Evolutionary conservation across 108 stramenopile species (phyloP), one percentile per base, ranked within the genome.

Genomic region (Schizochytrium sp.): DNA sequence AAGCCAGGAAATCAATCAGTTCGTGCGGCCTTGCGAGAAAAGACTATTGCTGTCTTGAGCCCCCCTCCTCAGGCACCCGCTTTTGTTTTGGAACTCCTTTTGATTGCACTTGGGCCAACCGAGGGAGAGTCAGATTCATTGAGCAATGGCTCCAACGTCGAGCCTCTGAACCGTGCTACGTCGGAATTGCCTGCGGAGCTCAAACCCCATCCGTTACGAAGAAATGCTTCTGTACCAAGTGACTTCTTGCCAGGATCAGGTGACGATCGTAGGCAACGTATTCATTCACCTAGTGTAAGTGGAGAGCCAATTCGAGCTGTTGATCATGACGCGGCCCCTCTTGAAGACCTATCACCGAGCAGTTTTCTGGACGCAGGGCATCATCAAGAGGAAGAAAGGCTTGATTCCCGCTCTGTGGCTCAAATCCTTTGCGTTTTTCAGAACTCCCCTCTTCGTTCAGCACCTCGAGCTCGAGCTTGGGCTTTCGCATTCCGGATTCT

Each of bases 31-130:
- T 40, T 83, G 45, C 76, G 47, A 47, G 76, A 83, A 38, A 83
- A 83, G 28, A 55, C 2, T 5, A 83, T 83, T 53, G 55, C 49
- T 10, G 76, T 55, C 76, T 42, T 83, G 0, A 53, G 55, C 53
- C 76, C 76, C 8, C 76, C 76, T 46, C 76, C 76, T 5, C 47
- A 55, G 2, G 47, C 47, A 28, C 76, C 76, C 2, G 76, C 40
- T 40, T 83, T 83, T 83, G 76, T 83, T 5, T 53, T 83, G 45
- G 76, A 83, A 53, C 76, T 83, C 0, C 28, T 83, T 8, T 53
- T 83, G 45, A 55, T 83, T 49, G 53, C 53, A 38, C 76, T 83
- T 10, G 47, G 50, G 13, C 47, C 76, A 5, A 13, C 8, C 15
- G 76, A 15, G 45, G 10, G 17, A 55, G 76, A 83, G 10, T 5